Percentiles rank a stretch among this genome's conserved stretches.
Evolutionary conservation across 2,329 filamentous ascomycete genomes (phyloP).

Genomic region (Botrytis galanthina): DNA sequence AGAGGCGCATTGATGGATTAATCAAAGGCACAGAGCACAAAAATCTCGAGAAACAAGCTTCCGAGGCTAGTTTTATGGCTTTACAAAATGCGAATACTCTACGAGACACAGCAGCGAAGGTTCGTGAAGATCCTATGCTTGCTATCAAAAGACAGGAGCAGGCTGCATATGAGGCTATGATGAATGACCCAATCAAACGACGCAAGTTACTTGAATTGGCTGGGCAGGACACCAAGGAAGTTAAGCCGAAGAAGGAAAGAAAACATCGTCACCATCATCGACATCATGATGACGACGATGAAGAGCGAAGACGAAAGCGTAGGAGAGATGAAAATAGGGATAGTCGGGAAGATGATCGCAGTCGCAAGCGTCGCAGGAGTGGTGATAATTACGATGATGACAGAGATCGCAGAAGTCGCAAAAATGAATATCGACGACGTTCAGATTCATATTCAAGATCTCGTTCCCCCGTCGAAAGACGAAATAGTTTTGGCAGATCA

Average conservation of each 20-base stretch:
- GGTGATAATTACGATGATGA: constrained; percentile 35
- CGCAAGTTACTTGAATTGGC: constrained; percentile 65
- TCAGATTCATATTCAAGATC: constrained; percentile 41
- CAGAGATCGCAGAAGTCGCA: constrained; percentile 26
- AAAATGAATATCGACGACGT: constrained; percentile 42
- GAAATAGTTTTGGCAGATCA: constrained; percentile 29
- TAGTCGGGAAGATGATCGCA: constrained; percentile 42
- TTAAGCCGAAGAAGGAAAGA: constrained; percentile 46
- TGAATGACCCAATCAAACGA: constrained; percentile 70
- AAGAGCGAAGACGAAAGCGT: constrained; percentile 46
- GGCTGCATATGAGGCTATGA: constrained; percentile 74
- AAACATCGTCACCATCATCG: constrained; percentile 44
- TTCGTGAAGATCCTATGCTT: constrained; percentile 85
- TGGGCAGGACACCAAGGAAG: constrained; percentile 49
- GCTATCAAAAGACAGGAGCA: constrained; percentile 93
- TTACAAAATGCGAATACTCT: constrained; percentile 68
- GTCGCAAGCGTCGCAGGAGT: constrained; percentile 46
- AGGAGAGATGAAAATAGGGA: constrained; percentile 38
- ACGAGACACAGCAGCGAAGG: constrained; percentile 79
- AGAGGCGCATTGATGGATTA: constrained; percentile 84
- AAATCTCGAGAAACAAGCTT: constrained; percentile 73
- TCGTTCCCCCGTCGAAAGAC: constrained; percentile 25
- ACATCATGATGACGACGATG: constrained; percentile 39
- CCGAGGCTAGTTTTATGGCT: constrained; percentile 58
- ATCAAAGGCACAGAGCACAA: constrained; percentile 79